Conservation (phyloP, 768 basidiomycete species). For the Rhodosporidiobolus sp. region DNA sequence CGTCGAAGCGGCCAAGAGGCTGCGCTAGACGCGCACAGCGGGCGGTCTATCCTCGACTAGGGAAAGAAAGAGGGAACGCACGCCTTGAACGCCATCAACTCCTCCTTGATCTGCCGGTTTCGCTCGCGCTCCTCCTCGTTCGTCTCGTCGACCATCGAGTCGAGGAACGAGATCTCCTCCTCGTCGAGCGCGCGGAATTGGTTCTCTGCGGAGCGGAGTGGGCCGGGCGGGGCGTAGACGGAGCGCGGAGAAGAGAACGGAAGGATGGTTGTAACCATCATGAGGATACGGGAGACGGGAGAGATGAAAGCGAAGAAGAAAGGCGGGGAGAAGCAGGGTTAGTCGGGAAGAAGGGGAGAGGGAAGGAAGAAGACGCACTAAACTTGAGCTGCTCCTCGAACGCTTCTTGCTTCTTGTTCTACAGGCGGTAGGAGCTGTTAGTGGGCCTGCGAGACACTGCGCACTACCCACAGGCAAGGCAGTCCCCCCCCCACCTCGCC, state of each 20-base stretch:
- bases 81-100: constrained; percentile 47
- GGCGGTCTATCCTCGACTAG: neutral
- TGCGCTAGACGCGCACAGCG: neutral
- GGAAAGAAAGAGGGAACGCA: neutral
- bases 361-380: constrained; percentile 18
- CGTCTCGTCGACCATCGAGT: constrained; percentile 44
- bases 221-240: neutral
- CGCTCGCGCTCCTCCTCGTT: constrained; percentile 43
- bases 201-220: constrained; percentile 42
- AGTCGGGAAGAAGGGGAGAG: neutral
- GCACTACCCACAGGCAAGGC: neutral
- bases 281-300: neutral
- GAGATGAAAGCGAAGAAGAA: neutral
- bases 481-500: neutral
- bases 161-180: constrained; percentile 50
- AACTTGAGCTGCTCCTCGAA: constrained; percentile 53
- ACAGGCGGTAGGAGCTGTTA: neutral
- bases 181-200: constrained; percentile 51
- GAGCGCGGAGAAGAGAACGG: neutral
- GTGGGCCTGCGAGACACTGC: neutral
- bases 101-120: constrained; percentile 45
- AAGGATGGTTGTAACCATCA: neutral
- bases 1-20: neutral
- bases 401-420: constrained; percentile 50
- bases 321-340: neutral